Percentiles rank a stretch among this genome's conserved stretches.
Evolutionary conservation across 1,284 basidiomycete genomes (phyloP).

Genomic region (Dichomitus squalens): DNA sequence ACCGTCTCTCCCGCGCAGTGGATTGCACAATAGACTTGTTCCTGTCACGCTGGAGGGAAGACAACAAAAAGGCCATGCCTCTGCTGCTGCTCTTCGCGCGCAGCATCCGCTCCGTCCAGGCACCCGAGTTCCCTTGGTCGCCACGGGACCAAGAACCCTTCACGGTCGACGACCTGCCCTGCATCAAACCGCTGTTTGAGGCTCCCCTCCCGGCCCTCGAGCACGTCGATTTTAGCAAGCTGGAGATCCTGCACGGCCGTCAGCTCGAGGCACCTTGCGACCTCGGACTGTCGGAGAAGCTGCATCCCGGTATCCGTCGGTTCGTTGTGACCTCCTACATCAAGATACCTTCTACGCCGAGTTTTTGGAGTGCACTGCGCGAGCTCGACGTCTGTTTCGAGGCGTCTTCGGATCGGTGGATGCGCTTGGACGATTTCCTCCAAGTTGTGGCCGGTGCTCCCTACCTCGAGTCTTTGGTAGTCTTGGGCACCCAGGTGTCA

Average conservation of each 20-base stretch:
- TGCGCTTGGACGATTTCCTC: no score
- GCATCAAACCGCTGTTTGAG: neutral
- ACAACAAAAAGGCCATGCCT: neutral
- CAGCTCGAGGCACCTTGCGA: neutral
- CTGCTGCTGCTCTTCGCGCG: neutral
- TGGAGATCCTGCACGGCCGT: neutral
- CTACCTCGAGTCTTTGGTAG: no score
- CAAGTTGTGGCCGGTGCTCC: no score
- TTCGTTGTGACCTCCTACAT: neutral
- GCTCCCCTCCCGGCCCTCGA: neutral
- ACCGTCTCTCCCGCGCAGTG: neutral
- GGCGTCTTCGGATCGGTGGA: no score
- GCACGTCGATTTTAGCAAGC: neutral
- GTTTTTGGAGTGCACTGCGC: neutral
- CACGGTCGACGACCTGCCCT: neutral
- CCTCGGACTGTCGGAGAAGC: neutral
- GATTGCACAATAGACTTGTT: neutral
- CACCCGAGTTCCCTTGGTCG: no score
- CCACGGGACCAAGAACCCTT: no score
- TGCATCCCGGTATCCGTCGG: neutral
- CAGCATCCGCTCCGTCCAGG: neutral
- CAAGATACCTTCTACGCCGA: neutral
- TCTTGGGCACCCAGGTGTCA: no score
- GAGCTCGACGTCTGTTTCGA: neutral
- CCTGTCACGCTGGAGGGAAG: neutral